phyloP scores from a whole-genome alignment of 192 early-diverging fungal genomes.

The Backusella parvicylindrica region DNA sequence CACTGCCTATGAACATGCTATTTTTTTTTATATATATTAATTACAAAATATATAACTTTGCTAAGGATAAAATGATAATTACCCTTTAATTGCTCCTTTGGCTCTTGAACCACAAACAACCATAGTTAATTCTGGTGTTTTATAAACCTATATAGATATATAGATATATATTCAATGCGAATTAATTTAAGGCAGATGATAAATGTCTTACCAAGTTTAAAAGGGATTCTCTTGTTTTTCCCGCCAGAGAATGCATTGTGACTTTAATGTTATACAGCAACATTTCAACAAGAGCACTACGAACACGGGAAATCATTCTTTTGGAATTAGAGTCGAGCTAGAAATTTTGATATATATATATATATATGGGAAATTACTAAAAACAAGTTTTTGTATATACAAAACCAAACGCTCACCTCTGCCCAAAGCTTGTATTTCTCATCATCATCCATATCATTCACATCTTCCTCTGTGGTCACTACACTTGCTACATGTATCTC shows the following conservation, averaged over 20 bases:
- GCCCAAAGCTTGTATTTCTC: constrained; percentile 23
- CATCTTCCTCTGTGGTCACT: constrained; percentile 36
- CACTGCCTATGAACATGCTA: constrained; percentile 48
- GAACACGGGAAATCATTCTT: constrained; percentile 27
- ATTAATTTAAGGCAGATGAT: not conserved
- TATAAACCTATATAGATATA: not conserved
- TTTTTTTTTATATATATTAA: too few relatives aligned
- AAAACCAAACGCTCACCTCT: not conserved
- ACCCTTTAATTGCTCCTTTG: constrained; percentile 48
- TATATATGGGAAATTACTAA: not conserved
- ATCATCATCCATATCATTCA: constrained; percentile 17
- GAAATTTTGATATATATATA: not conserved
- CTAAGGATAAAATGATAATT: not conserved
- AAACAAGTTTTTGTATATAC: not conserved
- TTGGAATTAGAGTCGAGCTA: constrained; percentile 34
- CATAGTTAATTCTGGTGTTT: constrained; percentile 35
- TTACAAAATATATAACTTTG: not conserved
- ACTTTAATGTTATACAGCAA: constrained; percentile 36
- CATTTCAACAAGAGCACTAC: constrained; percentile 24
- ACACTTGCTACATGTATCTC: constrained; percentile 47
- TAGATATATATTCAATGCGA: not conserved
- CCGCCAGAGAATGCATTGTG: constrained; percentile 23
- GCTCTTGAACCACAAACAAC: constrained; percentile 51
- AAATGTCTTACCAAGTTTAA: constrained; percentile 22
- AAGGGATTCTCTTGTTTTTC: constrained; percentile 25